phyloP scores from a whole-genome alignment of 345 rosid genomes.

The Rhodamnia rubescens region DNA sequence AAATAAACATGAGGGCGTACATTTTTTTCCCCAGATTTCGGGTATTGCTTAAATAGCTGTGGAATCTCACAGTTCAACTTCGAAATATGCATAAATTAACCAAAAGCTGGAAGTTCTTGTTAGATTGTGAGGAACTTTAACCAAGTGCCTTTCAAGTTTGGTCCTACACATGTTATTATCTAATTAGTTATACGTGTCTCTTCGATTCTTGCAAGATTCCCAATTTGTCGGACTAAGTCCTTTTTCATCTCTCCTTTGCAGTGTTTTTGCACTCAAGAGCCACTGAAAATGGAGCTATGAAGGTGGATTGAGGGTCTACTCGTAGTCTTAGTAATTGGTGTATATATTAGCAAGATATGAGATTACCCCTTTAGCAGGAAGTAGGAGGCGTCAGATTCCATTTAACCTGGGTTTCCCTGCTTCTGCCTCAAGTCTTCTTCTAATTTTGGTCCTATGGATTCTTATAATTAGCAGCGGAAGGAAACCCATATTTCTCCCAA shows the following conservation, averaged over 20 bases:
- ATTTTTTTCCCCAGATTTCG: not conserved
- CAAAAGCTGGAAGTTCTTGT: not conserved
- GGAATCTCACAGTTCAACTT: not conserved
- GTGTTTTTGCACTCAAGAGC: conserved; percentile 48
- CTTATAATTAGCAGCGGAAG: conserved; percentile 10
- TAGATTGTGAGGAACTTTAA: not conserved
- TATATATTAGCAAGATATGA: not conserved
- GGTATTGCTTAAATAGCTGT: not conserved
- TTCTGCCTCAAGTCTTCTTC: not conserved
- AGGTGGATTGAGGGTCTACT: conserved; percentile 18
- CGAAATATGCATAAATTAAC: not conserved
- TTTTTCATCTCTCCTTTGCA: conserved; percentile 9
- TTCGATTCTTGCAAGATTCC: not conserved
- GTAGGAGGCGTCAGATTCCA: conserved; percentile 18
- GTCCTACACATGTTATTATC: not conserved
- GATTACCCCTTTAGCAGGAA: conserved; percentile 13
- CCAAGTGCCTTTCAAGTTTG: not conserved
- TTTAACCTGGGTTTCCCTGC: conserved; percentile 19
- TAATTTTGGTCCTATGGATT: not conserved
- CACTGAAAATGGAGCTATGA: conserved; percentile 56
- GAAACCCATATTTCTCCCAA: conserved; percentile 15
- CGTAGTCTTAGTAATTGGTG: not conserved
- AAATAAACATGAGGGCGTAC: not conserved
- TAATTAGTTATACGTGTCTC: not conserved
- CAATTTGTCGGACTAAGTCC: not conserved